Conservation (phyloP, 805 yeast species). For the Candida maesae region DNA sequence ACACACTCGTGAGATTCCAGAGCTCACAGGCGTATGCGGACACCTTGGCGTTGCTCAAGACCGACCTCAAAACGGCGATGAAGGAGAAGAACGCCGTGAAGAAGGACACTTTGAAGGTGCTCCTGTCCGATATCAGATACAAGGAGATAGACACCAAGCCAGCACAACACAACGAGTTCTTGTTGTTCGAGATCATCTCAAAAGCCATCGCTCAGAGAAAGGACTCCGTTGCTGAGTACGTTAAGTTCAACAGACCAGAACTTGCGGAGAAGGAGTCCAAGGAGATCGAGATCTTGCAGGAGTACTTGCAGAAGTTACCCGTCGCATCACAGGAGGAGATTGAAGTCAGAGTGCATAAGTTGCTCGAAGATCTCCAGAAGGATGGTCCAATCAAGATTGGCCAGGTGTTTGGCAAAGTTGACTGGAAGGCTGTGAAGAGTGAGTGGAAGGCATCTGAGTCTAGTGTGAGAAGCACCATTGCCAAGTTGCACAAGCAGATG, state of each 20-base stretch:
- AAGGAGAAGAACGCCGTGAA: constrained; percentile 37
- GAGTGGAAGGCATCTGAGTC: constrained; percentile 37
- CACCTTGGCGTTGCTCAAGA: constrained; percentile 34
- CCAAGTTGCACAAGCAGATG: constrained; percentile 18
- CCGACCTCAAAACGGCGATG: constrained; percentile 46
- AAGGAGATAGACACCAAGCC: constrained; percentile 37
- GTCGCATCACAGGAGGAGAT: constrained; percentile 46
- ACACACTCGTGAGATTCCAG: constrained; percentile 28
- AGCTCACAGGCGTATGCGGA: constrained; percentile 33
- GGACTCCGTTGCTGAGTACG: constrained; percentile 47
- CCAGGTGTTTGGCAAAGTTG: constrained; percentile 30
- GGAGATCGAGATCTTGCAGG: constrained; percentile 41
- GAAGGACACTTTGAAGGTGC: constrained; percentile 42
- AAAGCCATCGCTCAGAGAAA: constrained; percentile 46
- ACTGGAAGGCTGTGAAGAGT: constrained; percentile 31
- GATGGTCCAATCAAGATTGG: constrained; percentile 25
- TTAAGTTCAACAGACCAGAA: constrained; percentile 44
- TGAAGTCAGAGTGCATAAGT: constrained; percentile 29
- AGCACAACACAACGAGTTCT: constrained; percentile 31
- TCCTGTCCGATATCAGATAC: constrained; percentile 42
- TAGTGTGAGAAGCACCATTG: constrained; percentile 31
- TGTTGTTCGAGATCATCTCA: constrained; percentile 34
- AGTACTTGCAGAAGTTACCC: constrained; percentile 39
- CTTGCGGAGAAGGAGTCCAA: constrained; percentile 48
- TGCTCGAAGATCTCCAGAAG: constrained; percentile 24